Percentiles rank a stretch among this genome's conserved stretches.
Conservation (phyloP, 305 asterid genomes). For the Stenogyne calaminthoides region DNA sequence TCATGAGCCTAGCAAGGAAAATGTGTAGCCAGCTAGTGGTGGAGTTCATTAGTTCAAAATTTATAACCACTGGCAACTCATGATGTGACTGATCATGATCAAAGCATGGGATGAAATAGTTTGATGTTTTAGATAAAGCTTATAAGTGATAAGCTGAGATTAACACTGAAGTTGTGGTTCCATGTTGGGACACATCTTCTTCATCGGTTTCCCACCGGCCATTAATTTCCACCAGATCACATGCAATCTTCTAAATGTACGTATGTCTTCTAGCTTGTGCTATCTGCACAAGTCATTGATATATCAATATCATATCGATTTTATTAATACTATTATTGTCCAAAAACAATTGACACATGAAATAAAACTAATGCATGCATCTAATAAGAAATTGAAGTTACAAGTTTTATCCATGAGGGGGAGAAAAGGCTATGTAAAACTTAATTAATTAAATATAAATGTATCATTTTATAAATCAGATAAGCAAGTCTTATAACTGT, state of each 20-base stretch:
- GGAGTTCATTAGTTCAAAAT: too few relatives aligned
- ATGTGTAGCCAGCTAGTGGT: background rate
- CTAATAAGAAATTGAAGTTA: too few relatives aligned
- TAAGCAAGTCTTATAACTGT: too few relatives aligned
- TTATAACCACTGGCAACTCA: background rate
- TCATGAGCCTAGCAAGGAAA: background rate
- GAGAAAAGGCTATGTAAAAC: too few relatives aligned
- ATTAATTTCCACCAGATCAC: background rate
- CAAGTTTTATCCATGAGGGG: too few relatives aligned
- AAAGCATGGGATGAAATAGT: background rate
- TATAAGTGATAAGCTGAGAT: too few relatives aligned
- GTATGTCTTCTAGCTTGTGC: background rate
- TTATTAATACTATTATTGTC: too few relatives aligned
- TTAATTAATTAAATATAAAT: too few relatives aligned
- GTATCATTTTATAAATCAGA: too few relatives aligned
- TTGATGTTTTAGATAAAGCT: background rate
- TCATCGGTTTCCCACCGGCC: conserved; percentile 14
- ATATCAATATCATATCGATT: background rate
- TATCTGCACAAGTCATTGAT: background rate
- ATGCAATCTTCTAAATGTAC: background rate
- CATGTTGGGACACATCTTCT: conserved; percentile 20
- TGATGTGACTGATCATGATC: background rate
- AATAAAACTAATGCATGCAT: too few relatives aligned
- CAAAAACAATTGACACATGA: too few relatives aligned
- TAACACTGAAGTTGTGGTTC: background rate